Evolutionary conservation across 1,139 yeast species (phyloP).

Genomic region (Starmera stellimalicola): DNA sequence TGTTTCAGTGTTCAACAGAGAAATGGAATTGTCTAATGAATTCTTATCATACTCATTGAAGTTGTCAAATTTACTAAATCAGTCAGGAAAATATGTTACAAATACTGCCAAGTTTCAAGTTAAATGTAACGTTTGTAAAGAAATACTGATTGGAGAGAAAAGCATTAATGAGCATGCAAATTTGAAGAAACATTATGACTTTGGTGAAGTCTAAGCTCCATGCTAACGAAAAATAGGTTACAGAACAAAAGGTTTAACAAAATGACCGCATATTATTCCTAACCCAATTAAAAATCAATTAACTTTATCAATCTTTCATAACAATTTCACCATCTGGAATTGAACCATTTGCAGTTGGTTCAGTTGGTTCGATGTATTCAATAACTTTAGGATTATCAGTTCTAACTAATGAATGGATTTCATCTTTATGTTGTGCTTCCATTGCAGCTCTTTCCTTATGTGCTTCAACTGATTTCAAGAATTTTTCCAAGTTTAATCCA

Average conservation of each 20-base stretch:
- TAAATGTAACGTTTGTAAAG: constrained; percentile 49
- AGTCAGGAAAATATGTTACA: constrained; percentile 47
- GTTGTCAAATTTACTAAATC: constrained; percentile 38
- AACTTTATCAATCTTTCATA: constrained; percentile 32
- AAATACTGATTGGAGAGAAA: constrained; percentile 49
- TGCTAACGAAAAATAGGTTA: background rate
- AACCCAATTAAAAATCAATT: background rate
- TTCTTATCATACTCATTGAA: constrained; percentile 30
- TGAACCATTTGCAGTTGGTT: constrained; percentile 5
- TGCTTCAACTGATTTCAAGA: constrained; percentile 50
- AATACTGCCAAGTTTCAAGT: constrained; percentile 56
- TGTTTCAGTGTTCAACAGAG: constrained; percentile 29
- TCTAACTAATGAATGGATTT: constrained; percentile 11
- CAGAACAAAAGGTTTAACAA: background rate
- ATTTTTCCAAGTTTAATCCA: constrained; percentile 65
- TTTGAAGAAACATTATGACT: constrained; percentile 50
- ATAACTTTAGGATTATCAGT: constrained; percentile 18
- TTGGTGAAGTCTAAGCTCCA: constrained; percentile 42
- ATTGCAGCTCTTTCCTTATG: constrained; percentile 14
- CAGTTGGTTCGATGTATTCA: background rate
- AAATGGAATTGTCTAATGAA: constrained; percentile 20
- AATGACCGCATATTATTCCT: too few relatives aligned
- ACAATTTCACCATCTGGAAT: constrained; percentile 8
- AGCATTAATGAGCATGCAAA: constrained; percentile 64
- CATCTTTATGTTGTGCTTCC: constrained; percentile 16